phyloP scores from a whole-genome alignment of 2,329 filamentous ascomycete genomes.

The Trichoderma sp. region DNA sequence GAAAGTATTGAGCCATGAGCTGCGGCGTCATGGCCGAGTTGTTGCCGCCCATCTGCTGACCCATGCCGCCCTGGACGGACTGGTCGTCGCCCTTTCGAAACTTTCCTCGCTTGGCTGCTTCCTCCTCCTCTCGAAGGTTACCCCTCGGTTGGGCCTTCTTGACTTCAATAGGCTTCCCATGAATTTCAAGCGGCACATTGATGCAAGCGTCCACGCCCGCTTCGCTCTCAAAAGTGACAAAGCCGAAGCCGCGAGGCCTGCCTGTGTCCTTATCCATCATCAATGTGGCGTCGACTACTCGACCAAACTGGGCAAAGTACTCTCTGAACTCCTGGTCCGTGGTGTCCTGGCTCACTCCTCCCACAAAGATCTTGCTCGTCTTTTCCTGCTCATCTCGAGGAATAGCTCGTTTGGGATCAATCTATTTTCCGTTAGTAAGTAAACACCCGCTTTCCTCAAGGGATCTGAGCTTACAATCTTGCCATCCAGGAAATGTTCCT shows the following conservation, averaged over 20 bases:
- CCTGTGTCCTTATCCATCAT: constrained; percentile 99
- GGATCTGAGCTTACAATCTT: constrained; percentile 76
- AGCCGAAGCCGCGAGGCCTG: constrained; percentile 93
- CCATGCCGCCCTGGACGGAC: constrained; percentile 45
- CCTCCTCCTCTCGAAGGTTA: constrained; percentile 89
- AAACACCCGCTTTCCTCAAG: constrained; percentile 29
- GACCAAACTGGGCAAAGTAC: constrained; percentile 95
- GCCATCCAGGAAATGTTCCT: constrained; percentile 96
- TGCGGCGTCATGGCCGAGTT: constrained; percentile 82
- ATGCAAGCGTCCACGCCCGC: constrained; percentile 91
- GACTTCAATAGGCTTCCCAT: constrained; percentile 95
- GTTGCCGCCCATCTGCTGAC: constrained; percentile 46
- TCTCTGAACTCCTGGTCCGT: constrained; percentile 95
- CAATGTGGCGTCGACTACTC: constrained; percentile 93
- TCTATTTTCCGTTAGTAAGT: constrained; percentile 56
- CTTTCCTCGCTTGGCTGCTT: constrained; percentile 63
- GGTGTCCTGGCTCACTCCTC: constrained; percentile 94
- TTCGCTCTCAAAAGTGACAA: constrained; percentile 97
- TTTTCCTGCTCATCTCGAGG: constrained; percentile 97
- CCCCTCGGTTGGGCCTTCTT: constrained; percentile 96
- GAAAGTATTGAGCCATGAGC: constrained; percentile 98
- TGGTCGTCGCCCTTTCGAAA: constrained; percentile 60
- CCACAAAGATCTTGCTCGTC: constrained; percentile 98
- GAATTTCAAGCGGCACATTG: constrained; percentile 81
- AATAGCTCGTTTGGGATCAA: constrained; percentile 96